These are phyloP conservation scores for Saccharomycopsis capsularis DNA, from an alignment of 805 yeast genomes.

Conservation along the genomic window DNA sequence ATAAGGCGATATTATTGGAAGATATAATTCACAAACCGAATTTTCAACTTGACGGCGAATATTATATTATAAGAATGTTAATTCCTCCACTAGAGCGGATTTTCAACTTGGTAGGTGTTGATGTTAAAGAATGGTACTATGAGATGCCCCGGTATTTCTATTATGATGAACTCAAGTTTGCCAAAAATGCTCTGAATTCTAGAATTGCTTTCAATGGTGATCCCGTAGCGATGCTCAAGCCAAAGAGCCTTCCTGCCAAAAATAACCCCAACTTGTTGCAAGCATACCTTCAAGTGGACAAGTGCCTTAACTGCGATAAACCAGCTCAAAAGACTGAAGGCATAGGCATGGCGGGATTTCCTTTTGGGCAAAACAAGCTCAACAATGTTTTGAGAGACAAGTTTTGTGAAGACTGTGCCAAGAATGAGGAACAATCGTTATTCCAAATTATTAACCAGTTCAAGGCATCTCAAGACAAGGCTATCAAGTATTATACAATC, in stretches of 20 bases:
- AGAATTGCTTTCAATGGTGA: background rate
- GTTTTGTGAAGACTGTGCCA: slow-evolving; percentile 18
- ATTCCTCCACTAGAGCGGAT: slow-evolving; percentile 87
- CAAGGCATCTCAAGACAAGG: slow-evolving; percentile 19
- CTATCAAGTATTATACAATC: slow-evolving; percentile 23
- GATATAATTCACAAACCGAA: slow-evolving; percentile 44
- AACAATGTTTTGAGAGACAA: background rate
- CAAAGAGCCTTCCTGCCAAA: background rate
- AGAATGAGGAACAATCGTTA: slow-evolving; percentile 16
- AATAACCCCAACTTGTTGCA: slow-evolving; percentile 12
- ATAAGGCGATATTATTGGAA: slow-evolving; percentile 74
- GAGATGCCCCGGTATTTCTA: slow-evolving; percentile 44
- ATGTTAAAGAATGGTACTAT: slow-evolving; percentile 66
- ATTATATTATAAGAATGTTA: slow-evolving; percentile 75
- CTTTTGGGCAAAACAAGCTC: too few relatives aligned
- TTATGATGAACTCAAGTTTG: background rate
- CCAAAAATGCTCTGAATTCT: background rate
- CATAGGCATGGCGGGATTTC: too few relatives aligned
- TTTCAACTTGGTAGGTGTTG: slow-evolving; percentile 77
- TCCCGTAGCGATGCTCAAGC: too few relatives aligned
- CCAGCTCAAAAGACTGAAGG: background rate
- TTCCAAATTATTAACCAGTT: slow-evolving; percentile 19
- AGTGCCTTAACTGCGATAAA: slow-evolving; percentile 21
- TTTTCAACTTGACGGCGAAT: slow-evolving; percentile 58
- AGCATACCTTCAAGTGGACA: slow-evolving; percentile 20